Conservation (phyloP, 169 alveolate genomes). For the Neospora caninum region DNA sequence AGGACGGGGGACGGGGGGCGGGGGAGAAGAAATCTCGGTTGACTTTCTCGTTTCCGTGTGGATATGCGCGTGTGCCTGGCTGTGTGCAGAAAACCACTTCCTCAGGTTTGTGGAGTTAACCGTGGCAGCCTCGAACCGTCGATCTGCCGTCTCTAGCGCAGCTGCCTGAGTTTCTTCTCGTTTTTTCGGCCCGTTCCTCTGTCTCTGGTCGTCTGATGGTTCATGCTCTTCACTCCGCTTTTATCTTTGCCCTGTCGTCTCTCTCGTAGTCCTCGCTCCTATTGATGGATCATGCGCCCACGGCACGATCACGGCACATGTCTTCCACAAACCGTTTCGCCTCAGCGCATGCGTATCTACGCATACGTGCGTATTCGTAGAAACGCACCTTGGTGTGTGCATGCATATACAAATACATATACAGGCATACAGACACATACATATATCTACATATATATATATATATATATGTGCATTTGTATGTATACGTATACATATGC, state of each 20-base stretch:
- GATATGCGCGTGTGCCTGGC: not conserved
- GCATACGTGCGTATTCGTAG: not conserved
- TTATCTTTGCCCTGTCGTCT: too few relatives aligned
- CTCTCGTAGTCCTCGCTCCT: too few relatives aligned
- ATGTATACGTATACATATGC: not conserved
- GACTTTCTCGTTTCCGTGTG: too few relatives aligned
- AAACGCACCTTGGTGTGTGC: not conserved
- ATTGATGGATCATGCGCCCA: too few relatives aligned
- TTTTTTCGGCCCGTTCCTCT: not conserved
- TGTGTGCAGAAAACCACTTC: slow-evolving; percentile 25
- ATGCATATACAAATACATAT: not conserved
- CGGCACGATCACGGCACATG: too few relatives aligned
- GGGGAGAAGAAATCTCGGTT: too few relatives aligned
- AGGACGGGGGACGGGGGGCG: too few relatives aligned
- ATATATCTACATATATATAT: not conserved
- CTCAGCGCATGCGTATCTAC: too few relatives aligned
- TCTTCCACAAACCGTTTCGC: too few relatives aligned
- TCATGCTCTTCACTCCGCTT: too few relatives aligned
- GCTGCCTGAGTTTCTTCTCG: not conserved
- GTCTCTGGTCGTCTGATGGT: too few relatives aligned
- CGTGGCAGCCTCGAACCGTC: not conserved
- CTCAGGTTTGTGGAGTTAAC: not conserved
- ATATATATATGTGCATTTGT: not conserved
- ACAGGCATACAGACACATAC: not conserved
- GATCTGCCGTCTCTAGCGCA: not conserved